Percentiles rank a stretch among this genome's conserved stretches.
Conservation (phyloP, 495 filamentous ascomycete genomes). For the Trypethelium eluteriae region DNA sequence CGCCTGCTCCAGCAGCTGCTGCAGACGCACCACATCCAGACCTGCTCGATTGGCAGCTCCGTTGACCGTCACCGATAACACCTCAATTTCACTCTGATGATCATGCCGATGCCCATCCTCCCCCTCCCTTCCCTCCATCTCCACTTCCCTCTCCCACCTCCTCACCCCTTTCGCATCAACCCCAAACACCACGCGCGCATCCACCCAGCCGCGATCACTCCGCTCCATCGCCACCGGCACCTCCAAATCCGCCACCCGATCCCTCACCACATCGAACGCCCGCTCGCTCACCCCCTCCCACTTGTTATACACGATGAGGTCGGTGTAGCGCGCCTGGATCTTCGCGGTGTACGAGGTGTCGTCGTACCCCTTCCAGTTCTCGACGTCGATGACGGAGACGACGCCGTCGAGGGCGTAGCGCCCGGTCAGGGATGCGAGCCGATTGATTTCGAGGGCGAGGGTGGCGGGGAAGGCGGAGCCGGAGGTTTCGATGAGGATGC, state of each 20-base stretch:
- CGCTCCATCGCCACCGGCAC: constrained; percentile 73
- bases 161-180: constrained; percentile 73
- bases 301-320: constrained; percentile 91
- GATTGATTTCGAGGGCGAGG: constrained; percentile 56
- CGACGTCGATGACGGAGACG: constrained; percentile 85
- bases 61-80: constrained; percentile 33
- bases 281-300: constrained; percentile 72
- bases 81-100: constrained; percentile 83
- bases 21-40: constrained; percentile 58
- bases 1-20: constrained; percentile 57
- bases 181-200: constrained; percentile 71
- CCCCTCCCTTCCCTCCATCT: constrained; percentile 19
- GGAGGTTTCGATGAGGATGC: constrained; percentile 88
- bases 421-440: constrained; percentile 57
- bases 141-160: constrained; percentile 35
- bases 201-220: constrained; percentile 67
- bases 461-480: constrained; percentile 56
- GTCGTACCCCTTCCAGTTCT: constrained; percentile 95
- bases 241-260: constrained; percentile 80
- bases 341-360: constrained; percentile 60
- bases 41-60: constrained; percentile 27
- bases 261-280: constrained; percentile 70
- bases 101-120: constrained; percentile 35
- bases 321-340: constrained; percentile 63
- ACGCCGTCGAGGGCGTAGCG: constrained; percentile 79